phyloP scores from a whole-genome alignment of 441 rosid genomes.

The Eutrema salsugineum region DNA sequence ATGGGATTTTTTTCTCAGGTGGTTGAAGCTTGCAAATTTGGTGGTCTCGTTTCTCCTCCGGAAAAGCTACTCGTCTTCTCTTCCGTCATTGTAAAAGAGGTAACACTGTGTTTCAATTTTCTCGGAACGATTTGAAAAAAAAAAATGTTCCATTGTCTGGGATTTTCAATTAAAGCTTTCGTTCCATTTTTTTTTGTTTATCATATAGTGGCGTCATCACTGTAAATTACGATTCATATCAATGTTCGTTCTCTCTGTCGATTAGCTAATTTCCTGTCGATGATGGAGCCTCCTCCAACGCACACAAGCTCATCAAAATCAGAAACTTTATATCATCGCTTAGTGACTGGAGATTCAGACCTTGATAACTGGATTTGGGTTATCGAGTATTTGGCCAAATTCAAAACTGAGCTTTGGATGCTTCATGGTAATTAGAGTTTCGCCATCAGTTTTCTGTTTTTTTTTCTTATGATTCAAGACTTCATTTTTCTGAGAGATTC shows the following conservation, averaged over 20 bases:
- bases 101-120: neutral
- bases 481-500: neutral
- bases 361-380: constrained; percentile 27
- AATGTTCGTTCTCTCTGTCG: neutral
- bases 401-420: constrained; percentile 29
- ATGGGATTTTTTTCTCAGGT: neutral
- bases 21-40: neutral
- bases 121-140: neutral
- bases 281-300: neutral
- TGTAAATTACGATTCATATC: neutral
- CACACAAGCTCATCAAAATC: neutral
- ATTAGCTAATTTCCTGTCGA: neutral
- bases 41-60: neutral
- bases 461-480: neutral
- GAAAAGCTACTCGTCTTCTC: neutral
- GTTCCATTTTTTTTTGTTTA: too few relatives aligned
- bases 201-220: too few relatives aligned
- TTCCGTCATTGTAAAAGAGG: neutral
- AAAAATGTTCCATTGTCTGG: neutral
- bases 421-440: constrained; percentile 14
- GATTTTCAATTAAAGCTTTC: too few relatives aligned
- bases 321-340: neutral
- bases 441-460: neutral
- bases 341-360: constrained; percentile 17
- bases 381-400: constrained; percentile 29